Percentiles rank a stretch among this genome's conserved stretches.
phyloP scores from a whole-genome alignment of 495 filamentous ascomycete genomes.

The Penicillium pancosmium region DNA sequence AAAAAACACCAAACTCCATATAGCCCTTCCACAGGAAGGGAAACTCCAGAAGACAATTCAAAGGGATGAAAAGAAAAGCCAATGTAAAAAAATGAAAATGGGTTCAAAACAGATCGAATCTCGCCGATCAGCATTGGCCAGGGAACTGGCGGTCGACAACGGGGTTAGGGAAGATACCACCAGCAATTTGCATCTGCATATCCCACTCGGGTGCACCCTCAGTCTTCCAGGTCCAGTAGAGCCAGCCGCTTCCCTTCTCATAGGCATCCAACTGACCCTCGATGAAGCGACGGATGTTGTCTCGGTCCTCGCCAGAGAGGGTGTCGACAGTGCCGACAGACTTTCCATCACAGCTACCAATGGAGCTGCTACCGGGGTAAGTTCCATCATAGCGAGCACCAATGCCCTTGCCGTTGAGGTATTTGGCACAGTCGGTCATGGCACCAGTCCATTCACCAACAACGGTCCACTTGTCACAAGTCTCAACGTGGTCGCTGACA shows the following conservation, averaged over 20 bases:
- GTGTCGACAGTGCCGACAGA: constrained; percentile 55
- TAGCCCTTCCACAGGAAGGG: background rate
- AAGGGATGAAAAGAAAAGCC: background rate
- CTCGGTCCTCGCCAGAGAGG: constrained; percentile 54
- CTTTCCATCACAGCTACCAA: constrained; percentile 64
- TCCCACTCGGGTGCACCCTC: constrained; percentile 88
- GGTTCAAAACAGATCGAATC: background rate
- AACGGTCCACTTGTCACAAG: constrained; percentile 69
- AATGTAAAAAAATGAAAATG: background rate
- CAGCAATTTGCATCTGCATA: constrained; percentile 64
- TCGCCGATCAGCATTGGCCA: constrained; percentile 40
- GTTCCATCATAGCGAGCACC: constrained; percentile 73
- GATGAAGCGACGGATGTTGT: constrained; percentile 63
- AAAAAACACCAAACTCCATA: background rate
- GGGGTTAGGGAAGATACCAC: constrained; percentile 67
- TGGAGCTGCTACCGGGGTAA: constrained; percentile 44
- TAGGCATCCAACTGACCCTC: constrained; percentile 77
- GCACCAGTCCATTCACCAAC: constrained; percentile 72
- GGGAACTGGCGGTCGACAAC: constrained; percentile 51
- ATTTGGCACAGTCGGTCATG: constrained; percentile 75
- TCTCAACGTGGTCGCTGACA: constrained; percentile 47
- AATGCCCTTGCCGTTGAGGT: constrained; percentile 69
- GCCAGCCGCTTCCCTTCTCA: constrained; percentile 69
- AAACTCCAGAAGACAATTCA: background rate
- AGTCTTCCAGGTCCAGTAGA: constrained; percentile 88